These are phyloP conservation scores for Arxiozyma slooffiae DNA, from an alignment of 1,139 yeast species.

Conservation along the genomic window DNA sequence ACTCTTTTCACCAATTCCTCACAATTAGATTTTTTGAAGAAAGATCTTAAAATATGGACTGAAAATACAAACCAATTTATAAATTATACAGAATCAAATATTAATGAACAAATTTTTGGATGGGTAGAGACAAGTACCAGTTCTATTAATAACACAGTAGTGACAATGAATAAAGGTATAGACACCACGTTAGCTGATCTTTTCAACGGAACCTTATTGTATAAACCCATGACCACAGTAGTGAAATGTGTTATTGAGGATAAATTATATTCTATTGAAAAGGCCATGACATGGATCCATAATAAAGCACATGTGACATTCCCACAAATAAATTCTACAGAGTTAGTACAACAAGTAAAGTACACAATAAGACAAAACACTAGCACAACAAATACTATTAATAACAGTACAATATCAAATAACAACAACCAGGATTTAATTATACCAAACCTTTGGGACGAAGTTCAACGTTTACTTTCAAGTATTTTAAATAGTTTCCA, in stretches of 20 bases:
- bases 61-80: slow-evolving; percentile 43
- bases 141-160: slow-evolving; percentile 47
- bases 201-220: slow-evolving; percentile 61
- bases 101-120: slow-evolving; percentile 61
- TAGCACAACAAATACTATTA: not conserved
- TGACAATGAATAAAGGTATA: slow-evolving; percentile 40
- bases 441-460: slow-evolving; percentile 5
- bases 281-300: slow-evolving; percentile 73
- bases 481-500: slow-evolving; percentile 31
- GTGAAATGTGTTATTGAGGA: slow-evolving; percentile 73
- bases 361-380: not conserved
- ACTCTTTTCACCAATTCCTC: slow-evolving; percentile 4
- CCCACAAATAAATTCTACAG: slow-evolving; percentile 41
- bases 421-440: not conserved
- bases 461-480: slow-evolving; percentile 24
- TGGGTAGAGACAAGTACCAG: slow-evolving; percentile 50
- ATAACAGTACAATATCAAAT: not conserved
- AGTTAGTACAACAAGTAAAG: slow-evolving; percentile 11
- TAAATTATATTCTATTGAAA: slow-evolving; percentile 53
- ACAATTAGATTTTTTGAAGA: slow-evolving; percentile 5
- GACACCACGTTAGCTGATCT: slow-evolving; percentile 46
- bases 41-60: slow-evolving; percentile 37
- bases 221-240: slow-evolving; percentile 51
- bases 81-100: slow-evolving; percentile 34
- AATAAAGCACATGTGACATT: slow-evolving; percentile 49